Conservation (phyloP, 345 rosid species). For the Pistacia vera region DNA sequence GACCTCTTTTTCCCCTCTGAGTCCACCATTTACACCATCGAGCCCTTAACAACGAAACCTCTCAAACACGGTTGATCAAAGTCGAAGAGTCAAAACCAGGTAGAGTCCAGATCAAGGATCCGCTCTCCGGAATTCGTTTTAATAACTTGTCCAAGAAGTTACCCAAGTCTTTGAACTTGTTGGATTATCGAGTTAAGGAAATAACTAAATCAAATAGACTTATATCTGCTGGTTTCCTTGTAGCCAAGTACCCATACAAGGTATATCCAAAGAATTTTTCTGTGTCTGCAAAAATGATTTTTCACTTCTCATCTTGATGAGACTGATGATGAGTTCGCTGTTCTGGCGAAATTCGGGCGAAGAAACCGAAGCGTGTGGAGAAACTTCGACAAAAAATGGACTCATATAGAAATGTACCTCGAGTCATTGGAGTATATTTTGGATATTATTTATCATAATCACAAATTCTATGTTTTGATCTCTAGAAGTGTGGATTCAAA, state of each 20-base stretch:
- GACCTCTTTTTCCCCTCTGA: conserved; percentile 1
- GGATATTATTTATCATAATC: neutral
- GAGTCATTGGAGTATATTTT: neutral
- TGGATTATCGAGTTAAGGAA: neutral
- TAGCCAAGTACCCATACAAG: too few species aligned
- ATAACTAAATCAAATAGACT: neutral
- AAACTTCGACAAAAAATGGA: conserved; percentile 13
- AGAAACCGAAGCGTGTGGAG: neutral
- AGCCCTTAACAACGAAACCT: neutral
- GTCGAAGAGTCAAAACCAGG: neutral
- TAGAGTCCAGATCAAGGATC: neutral
- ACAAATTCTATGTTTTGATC: conserved; percentile 8
- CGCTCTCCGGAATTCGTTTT: neutral
- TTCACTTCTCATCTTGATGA: neutral
- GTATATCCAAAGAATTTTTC: neutral
- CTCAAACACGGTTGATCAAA: neutral
- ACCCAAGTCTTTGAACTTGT: neutral
- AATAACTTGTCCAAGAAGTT: neutral
- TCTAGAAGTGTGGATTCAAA: neutral
- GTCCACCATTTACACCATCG: neutral
- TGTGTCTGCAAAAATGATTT: neutral
- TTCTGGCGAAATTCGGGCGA: neutral
- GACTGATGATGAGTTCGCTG: neutral
- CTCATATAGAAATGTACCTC: too few species aligned
- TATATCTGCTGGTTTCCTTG: neutral